Conservation (phyloP, 164 flowering plant species). For the Kingdonia uniflora region DNA sequence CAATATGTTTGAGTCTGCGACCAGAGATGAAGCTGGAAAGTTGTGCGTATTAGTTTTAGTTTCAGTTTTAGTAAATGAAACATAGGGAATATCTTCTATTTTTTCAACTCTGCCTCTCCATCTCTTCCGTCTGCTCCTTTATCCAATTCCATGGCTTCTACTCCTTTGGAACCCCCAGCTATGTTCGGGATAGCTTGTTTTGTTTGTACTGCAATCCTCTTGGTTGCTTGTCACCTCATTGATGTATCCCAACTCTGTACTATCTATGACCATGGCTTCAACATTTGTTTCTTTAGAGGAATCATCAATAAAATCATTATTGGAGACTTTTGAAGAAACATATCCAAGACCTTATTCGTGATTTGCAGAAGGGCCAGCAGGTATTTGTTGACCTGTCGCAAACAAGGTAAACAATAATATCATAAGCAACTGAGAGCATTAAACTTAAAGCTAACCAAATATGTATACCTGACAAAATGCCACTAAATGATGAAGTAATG, state of each 20-base stretch:
- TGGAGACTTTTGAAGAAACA: slow-evolving; percentile 32
- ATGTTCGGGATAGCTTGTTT: slow-evolving; percentile 24
- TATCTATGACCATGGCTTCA: slow-evolving; percentile 23
- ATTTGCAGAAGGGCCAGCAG: slow-evolving; percentile 15
- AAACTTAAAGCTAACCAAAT: background rate
- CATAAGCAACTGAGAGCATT: background rate
- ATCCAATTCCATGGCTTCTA: slow-evolving; percentile 43
- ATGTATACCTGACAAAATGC: background rate
- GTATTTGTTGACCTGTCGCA: slow-evolving; percentile 21
- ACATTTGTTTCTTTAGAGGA: slow-evolving; percentile 28
- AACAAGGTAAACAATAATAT: slow-evolving; percentile 8
- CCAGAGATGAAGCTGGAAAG: slow-evolving; percentile 7
- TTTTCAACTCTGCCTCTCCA: slow-evolving; percentile 85
- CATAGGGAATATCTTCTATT: slow-evolving; percentile 18
- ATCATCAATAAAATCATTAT: slow-evolving; percentile 18
- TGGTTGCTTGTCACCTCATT: slow-evolving; percentile 28
- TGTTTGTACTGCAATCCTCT: slow-evolving; percentile 89
- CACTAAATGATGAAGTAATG: slow-evolving; percentile 26
- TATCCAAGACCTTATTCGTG: slow-evolving; percentile 24
- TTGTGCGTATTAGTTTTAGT: slow-evolving; percentile 29
- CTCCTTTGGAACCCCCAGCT: slow-evolving; percentile 30
- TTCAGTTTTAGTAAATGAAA: slow-evolving; percentile 16
- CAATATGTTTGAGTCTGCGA: slow-evolving; percentile 10
- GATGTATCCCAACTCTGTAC: slow-evolving; percentile 43
- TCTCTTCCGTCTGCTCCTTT: slow-evolving; percentile 69